A percentile compares a stretch with the other conserved stretches of the same genome.
phyloP scores from a whole-genome alignment of 148 eudicot species.

The Rheum nobile region DNA sequence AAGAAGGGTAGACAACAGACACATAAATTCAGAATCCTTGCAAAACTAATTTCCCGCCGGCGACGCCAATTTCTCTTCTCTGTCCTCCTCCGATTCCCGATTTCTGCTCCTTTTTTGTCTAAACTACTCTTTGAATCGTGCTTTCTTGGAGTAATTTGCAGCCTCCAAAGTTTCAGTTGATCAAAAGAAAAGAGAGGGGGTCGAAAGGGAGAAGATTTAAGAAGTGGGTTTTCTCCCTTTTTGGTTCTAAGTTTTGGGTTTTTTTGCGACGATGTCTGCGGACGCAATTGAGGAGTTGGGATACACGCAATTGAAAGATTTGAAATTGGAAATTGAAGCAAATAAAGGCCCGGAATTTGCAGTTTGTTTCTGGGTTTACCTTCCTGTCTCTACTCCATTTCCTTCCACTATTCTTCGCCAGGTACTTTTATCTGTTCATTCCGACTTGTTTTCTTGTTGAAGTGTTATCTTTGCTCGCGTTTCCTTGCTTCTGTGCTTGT shows the following conservation, averaged over 20 bases:
- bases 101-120: background rate
- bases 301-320: conserved; percentile 41
- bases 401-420: conserved; percentile 47
- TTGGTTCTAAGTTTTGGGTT: background rate
- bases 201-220: background rate
- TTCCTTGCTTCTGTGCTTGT: background rate
- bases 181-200: background rate
- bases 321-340: conserved; percentile 33
- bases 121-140: background rate
- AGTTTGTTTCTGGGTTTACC: conserved; percentile 68
- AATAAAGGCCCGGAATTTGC: conserved; percentile 18
- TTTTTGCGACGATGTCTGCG: background rate
- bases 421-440: conserved; percentile 22
- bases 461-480: background rate
- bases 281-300: conserved; percentile 9
- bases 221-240: background rate
- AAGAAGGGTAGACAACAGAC: background rate
- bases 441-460: background rate
- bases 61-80: background rate
- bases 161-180: background rate
- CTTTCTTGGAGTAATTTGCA: background rate
- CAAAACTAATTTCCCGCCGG: conserved; percentile 7
- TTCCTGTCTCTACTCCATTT: conserved; percentile 29
- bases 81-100: background rate
- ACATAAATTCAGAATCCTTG: background rate